phyloP scores from a whole-genome alignment of 352 stramenopile species.

The Pythium aquatile region DNA sequence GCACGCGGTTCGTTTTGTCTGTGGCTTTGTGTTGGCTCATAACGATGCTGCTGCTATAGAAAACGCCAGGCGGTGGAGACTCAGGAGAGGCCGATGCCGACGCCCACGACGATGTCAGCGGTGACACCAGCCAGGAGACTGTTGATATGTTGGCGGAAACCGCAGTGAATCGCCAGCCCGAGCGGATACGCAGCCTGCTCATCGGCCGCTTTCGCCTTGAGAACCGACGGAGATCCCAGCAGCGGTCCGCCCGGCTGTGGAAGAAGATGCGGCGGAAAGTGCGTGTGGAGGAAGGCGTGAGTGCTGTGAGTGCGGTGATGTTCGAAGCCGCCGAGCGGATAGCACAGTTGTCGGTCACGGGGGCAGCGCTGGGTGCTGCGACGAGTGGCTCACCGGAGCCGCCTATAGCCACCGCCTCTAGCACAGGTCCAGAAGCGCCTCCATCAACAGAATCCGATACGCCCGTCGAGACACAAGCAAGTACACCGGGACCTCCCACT shows the following conservation, averaged over 20 bases:
- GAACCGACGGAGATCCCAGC: constrained; percentile 46
- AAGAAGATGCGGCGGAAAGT: constrained; percentile 57
- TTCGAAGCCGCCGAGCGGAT: constrained; percentile 37
- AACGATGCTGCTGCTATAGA: background rate
- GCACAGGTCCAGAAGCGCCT: background rate
- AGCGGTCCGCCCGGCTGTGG: constrained; percentile 63
- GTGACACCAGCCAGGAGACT: constrained; percentile 19
- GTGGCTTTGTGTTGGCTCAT: background rate
- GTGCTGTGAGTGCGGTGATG: constrained; percentile 34
- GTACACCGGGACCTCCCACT: background rate
- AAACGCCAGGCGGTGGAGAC: background rate
- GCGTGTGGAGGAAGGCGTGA: constrained; percentile 57
- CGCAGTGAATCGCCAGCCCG: background rate
- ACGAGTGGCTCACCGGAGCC: background rate
- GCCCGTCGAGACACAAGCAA: background rate
- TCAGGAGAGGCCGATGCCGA: background rate
- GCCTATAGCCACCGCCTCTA: background rate
- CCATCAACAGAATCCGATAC: background rate
- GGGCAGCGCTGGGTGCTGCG: background rate
- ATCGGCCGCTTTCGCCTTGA: constrained; percentile 53
- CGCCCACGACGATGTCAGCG: constrained; percentile 17
- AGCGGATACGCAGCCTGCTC: constrained; percentile 30
- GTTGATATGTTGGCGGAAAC: background rate
- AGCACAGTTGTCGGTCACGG: constrained; percentile 30
- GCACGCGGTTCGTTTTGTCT: background rate